Evolutionary conservation across 2,329 filamentous ascomycete species (phyloP).

Genomic region (Phyllosticta citribraziliensis): DNA sequence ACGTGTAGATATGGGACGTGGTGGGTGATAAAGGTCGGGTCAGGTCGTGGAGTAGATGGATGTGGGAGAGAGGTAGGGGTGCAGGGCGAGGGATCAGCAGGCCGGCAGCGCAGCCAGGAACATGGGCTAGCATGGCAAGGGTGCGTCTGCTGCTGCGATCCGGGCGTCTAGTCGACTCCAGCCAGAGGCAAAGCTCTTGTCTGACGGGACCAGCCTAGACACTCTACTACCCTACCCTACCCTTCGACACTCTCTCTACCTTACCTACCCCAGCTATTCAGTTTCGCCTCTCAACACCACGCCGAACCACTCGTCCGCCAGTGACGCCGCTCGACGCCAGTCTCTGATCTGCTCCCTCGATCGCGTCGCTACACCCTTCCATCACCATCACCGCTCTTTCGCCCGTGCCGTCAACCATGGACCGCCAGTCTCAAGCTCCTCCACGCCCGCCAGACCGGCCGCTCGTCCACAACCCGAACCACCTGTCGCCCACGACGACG

Average conservation of each 20-base stretch:
- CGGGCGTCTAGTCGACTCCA: background rate
- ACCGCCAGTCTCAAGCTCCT: conserved; percentile 29
- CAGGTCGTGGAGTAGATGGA: background rate
- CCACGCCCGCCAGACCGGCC: conserved; percentile 29
- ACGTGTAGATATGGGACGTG: background rate
- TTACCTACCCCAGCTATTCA: background rate
- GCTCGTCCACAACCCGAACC: conserved; percentile 48
- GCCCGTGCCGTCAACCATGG: conserved; percentile 18
- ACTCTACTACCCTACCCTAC: background rate
- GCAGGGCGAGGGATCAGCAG: background rate
- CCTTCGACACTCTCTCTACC: background rate
- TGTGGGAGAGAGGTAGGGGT: background rate
- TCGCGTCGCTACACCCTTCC: background rate
- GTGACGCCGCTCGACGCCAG: background rate
- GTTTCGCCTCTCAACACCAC: background rate
- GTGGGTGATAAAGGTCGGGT: background rate
- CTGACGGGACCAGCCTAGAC: background rate
- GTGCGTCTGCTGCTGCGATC: background rate
- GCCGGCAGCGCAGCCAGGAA: background rate
- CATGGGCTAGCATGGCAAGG: background rate
- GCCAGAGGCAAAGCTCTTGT: background rate
- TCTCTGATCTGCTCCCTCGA: conserved; percentile 1
- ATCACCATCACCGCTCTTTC: conserved; percentile 3
- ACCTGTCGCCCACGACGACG: conserved; percentile 36
- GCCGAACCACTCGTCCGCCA: background rate